phyloP scores from a whole-genome alignment of 441 rosid genomes.

The Euphorbia schlechtendalii region DNA sequence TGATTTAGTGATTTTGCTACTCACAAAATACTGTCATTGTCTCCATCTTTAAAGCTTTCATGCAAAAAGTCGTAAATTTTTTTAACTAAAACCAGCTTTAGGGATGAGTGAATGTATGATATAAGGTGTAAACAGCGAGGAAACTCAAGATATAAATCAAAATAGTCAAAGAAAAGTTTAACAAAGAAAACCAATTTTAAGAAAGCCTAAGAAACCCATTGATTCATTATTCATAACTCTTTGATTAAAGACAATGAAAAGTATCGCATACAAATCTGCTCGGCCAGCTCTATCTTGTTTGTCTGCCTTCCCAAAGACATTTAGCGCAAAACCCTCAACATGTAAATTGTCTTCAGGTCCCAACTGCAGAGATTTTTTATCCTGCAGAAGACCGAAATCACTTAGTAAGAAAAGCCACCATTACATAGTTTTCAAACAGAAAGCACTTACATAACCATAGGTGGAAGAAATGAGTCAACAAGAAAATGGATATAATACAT shows the following conservation, averaged over 20 bases:
- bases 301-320: conserved; percentile 90
- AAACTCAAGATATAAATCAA: no score
- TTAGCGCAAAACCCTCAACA: conserved; percentile 86
- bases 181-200: no score
- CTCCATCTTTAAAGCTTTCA: no score
- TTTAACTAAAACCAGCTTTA: no score
- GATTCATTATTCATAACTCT: not conserved
- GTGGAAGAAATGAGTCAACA: not conserved
- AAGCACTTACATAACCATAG: not conserved
- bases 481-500: not conserved
- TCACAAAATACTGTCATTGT: no score
- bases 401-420: conserved; percentile 1
- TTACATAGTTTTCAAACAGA: conserved; percentile 1
- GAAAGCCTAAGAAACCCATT: not conserved
- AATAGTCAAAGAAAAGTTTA: no score
- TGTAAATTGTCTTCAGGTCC: conserved; percentile 82
- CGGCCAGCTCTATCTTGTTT: conserved; percentile 94
- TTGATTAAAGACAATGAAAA: not conserved
- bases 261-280: conserved; percentile 66
- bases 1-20: no score
- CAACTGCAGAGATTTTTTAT: conserved; percentile 71
- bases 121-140: no score
- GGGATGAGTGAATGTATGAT: no score
- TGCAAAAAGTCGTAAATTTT: no score
- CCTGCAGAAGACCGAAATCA: conserved; percentile 42